These are phyloP conservation scores for Detonula confervacea DNA, from an alignment of 352 stramenopile species.

Conservation along the genomic window DNA sequence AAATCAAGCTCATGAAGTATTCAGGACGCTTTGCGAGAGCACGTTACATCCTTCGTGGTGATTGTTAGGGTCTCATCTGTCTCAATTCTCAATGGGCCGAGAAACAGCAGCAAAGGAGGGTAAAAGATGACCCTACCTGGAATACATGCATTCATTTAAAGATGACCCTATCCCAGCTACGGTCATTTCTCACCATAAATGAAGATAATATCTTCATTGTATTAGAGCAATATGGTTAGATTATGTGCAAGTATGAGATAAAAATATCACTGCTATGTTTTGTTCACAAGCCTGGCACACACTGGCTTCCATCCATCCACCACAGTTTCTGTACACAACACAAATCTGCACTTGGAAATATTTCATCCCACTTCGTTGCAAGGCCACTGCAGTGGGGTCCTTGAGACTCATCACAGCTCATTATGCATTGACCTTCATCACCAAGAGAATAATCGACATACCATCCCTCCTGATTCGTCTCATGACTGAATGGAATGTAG, in stretches of 20 bases:
- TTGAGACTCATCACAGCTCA: neutral
- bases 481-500: neutral
- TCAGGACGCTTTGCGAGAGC: too few relatives aligned
- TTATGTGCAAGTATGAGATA: neutral
- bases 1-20: too few relatives aligned
- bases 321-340: neutral
- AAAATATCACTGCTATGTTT: neutral
- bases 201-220: neutral
- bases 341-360: neutral
- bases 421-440: neutral
- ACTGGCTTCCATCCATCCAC: neutral
- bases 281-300: neutral
- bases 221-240: neutral
- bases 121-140: too few relatives aligned
- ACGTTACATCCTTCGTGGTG: too few relatives aligned
- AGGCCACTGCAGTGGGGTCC: neutral
- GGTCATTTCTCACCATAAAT: too few relatives aligned
- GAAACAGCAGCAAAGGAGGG: too few relatives aligned
- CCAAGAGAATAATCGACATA: neutral
- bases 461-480: neutral
- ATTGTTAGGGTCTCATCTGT: too few relatives aligned
- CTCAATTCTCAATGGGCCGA: too few relatives aligned
- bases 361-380: neutral
- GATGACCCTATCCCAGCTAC: too few relatives aligned
- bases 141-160: too few relatives aligned